Percentiles rank a stretch among this genome's conserved stretches.
Conservation (phyloP, 257 asterid species). For the Solanum boliviense region DNA sequence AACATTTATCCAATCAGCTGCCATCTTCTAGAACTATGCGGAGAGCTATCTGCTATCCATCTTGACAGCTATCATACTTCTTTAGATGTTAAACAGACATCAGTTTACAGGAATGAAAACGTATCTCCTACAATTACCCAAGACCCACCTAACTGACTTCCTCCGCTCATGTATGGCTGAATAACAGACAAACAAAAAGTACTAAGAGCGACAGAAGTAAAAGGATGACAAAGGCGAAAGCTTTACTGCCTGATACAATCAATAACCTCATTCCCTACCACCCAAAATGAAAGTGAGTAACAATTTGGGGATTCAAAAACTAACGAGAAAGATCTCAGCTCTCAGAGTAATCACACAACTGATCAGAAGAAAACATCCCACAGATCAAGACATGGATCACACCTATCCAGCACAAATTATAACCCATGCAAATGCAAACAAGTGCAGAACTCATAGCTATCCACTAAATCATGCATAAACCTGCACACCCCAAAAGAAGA, state of each 20-base stretch:
- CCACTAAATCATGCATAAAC: not conserved
- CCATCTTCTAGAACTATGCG: not conserved
- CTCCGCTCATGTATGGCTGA: not conserved
- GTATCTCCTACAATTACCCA: not conserved
- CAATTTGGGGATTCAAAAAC: not conserved
- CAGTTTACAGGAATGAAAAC: not conserved
- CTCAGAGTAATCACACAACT: not conserved
- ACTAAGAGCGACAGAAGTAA: not conserved
- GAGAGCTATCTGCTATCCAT: not conserved
- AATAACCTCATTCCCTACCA: not conserved
- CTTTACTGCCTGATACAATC: not conserved
- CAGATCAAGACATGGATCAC: constrained; percentile 3
- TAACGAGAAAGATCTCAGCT: not conserved
- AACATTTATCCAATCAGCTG: not conserved
- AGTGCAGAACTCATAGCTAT: not conserved
- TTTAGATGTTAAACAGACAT: not conserved
- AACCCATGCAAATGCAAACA: not conserved
- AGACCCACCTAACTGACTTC: not conserved
- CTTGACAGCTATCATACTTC: not conserved
- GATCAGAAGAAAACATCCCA: not conserved
- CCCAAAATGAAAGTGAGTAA: not conserved
- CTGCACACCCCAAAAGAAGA: not conserved
- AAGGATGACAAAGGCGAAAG: not conserved
- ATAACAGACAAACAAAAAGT: not conserved
- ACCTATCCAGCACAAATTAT: not conserved